Percentiles rank a stretch among this genome's conserved stretches.
These are phyloP conservation scores for Acmispon strigosus DNA, from an alignment of 306 rosid species.

Conservation along the genomic window DNA sequence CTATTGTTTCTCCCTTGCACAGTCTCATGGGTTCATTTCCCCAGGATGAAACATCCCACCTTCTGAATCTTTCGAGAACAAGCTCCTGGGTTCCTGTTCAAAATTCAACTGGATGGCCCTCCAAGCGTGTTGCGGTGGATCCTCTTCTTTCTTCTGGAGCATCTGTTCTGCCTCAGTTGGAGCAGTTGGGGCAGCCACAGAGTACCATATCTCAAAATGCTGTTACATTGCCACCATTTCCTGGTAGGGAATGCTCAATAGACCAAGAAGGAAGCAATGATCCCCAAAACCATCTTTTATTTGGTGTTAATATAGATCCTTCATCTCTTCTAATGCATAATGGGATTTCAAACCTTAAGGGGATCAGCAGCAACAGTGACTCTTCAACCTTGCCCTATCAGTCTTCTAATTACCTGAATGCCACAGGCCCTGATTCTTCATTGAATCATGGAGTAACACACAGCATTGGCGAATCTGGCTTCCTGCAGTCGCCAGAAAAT, in stretches of 20 bases:
- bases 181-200: slow-evolving; percentile 63
- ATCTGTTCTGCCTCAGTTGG: slow-evolving; percentile 58
- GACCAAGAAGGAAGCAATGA: slow-evolving; percentile 81
- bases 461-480: slow-evolving; percentile 63
- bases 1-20: slow-evolving; percentile 70
- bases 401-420: slow-evolving; percentile 63
- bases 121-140: slow-evolving; percentile 78
- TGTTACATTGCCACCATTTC: slow-evolving; percentile 87
- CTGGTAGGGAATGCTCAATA: slow-evolving; percentile 80
- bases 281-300: slow-evolving; percentile 80
- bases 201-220: slow-evolving; percentile 44
- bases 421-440: slow-evolving; percentile 50
- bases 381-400: slow-evolving; percentile 53
- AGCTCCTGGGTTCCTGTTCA: slow-evolving; percentile 51
- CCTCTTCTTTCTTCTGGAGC: slow-evolving; percentile 70
- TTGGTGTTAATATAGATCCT: slow-evolving; percentile 88
- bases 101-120: slow-evolving; percentile 61
- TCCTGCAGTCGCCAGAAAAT: slow-evolving; percentile 59
- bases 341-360: slow-evolving; percentile 71
- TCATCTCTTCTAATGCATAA: slow-evolving; percentile 76
- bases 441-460: slow-evolving; percentile 54
- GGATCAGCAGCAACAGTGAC: slow-evolving; percentile 44
- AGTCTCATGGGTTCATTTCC: slow-evolving; percentile 73
- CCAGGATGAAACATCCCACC: slow-evolving; percentile 68
- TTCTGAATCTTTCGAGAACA: slow-evolving; percentile 54